These are phyloP conservation scores for Cerrena zonata DNA, from an alignment of 1,284 basidiomycete genomes.

Conservation along the genomic window DNA sequence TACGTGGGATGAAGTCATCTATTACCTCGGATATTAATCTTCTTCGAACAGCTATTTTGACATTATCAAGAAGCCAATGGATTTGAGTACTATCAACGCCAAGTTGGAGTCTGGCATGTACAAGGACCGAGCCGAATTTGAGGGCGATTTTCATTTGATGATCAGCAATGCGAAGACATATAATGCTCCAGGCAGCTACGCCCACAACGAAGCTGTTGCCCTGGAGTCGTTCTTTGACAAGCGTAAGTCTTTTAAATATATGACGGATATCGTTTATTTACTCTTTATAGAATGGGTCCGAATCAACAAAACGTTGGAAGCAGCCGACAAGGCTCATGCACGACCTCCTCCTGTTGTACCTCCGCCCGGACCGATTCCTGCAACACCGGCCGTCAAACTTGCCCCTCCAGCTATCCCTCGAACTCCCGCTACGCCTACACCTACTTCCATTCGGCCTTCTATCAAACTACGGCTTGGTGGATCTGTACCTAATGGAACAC, in stretches of 20 bases:
- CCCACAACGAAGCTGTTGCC: constrained; percentile 70
- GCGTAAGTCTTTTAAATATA: constrained; percentile 41
- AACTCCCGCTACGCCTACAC: constrained; percentile 26
- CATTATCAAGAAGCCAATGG: constrained; percentile 91
- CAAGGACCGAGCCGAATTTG: constrained; percentile 78
- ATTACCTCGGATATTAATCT: not conserved
- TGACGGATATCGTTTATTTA: constrained; percentile 10
- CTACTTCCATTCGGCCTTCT: constrained; percentile 36
- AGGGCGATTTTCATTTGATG: constrained; percentile 85
- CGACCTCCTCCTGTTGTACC: constrained; percentile 18
- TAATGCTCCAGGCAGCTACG: constrained; percentile 70
- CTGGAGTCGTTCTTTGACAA: constrained; percentile 84
- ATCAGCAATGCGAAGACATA: constrained; percentile 84
- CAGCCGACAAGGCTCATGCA: constrained; percentile 36
- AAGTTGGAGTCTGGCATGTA: constrained; percentile 89
- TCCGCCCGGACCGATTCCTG: constrained; percentile 13
- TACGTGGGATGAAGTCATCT: constrained; percentile 38
- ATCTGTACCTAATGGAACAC: constrained; percentile 12
- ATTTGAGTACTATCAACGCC: constrained; percentile 82
- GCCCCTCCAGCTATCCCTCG: constrained; percentile 28
- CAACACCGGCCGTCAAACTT: constrained; percentile 32
- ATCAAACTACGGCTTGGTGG: constrained; percentile 55
- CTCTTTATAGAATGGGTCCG: constrained; percentile 58
- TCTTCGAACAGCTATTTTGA: constrained; percentile 72
- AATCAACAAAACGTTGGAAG: constrained; percentile 71